A percentile compares a stretch with the other conserved stretches of the same genome.
Evolutionary conservation across 257 asterid species (phyloP).

Genomic region (Anisodus tanguticus): DNA sequence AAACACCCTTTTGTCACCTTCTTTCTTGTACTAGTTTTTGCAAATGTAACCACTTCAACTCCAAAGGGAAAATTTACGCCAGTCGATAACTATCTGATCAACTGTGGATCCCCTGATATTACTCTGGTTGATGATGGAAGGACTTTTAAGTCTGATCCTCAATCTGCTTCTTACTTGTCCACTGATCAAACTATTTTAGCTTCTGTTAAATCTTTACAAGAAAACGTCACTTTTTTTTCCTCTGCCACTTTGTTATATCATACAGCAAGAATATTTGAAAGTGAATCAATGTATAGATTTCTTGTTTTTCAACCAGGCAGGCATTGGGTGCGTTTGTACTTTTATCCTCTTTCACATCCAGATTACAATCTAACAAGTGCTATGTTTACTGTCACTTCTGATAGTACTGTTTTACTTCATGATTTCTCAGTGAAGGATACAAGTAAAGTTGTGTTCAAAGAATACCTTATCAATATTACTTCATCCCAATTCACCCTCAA

Average conservation of each 20-base stretch:
- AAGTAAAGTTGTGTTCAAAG: constrained; percentile 52
- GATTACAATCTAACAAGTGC: constrained; percentile 65
- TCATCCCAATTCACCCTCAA: constrained; percentile 67
- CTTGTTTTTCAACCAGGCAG: constrained; percentile 60
- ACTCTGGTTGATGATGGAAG: constrained; percentile 73
- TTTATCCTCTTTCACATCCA: constrained; percentile 68
- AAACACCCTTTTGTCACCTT: constrained; percentile 17
- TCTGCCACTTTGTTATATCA: constrained; percentile 48
- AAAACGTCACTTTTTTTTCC: constrained; percentile 31
- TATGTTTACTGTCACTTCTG: constrained; percentile 61
- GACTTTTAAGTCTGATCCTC: constrained; percentile 77
- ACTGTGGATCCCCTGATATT: constrained; percentile 66
- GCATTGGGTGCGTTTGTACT: constrained; percentile 76
- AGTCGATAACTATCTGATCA: constrained; percentile 68
- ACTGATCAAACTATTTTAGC: constrained; percentile 70
- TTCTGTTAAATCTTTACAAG: constrained; percentile 49
- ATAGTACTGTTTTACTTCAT: constrained; percentile 65
- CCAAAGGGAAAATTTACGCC: constrained; percentile 48
- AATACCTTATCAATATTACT: constrained; percentile 74
- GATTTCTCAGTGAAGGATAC: constrained; percentile 68
- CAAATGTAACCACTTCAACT: constrained; percentile 33
- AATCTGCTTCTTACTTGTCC: constrained; percentile 72
- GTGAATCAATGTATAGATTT: constrained; percentile 72
- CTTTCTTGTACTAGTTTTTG: constrained; percentile 40
- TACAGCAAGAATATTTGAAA: constrained; percentile 65